These are phyloP conservation scores for Perkinsus chesapeaki DNA, from an alignment of 169 alveolate species.

Conservation along the genomic window DNA sequence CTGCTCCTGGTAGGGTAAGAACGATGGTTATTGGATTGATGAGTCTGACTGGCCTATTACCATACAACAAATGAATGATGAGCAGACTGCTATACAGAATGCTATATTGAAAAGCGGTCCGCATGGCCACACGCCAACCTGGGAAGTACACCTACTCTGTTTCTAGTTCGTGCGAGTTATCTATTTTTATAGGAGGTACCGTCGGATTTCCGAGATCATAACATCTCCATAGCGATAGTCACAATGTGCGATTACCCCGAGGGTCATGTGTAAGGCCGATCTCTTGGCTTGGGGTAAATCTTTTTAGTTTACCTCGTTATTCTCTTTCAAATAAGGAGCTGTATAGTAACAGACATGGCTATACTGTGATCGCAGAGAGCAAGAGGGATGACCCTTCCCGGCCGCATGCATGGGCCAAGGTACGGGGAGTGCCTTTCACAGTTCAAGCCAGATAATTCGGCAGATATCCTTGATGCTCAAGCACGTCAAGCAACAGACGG, in stretches of 20 bases:
- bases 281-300: neutral
- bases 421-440: neutral
- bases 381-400: neutral
- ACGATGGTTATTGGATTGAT: slow-evolving; percentile 6
- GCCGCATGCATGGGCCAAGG: slow-evolving; percentile 13
- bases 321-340: neutral
- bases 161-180: neutral
- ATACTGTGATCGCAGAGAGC: neutral
- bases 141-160: neutral
- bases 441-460: neutral
- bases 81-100: neutral
- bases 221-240: neutral
- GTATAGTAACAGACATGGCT: neutral
- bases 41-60: slow-evolving; percentile 7
- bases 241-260: slow-evolving; percentile 4
- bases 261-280: neutral
- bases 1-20: neutral
- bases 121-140: neutral
- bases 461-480: neutral
- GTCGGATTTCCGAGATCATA: neutral
- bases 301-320: neutral
- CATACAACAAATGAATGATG: slow-evolving; percentile 13
- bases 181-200: neutral
- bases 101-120: neutral
- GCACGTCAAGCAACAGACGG: neutral